These are phyloP conservation scores for Paraphoma sp. DNA, from an alignment of 2,329 filamentous ascomycete species.

Conservation along the genomic window DNA sequence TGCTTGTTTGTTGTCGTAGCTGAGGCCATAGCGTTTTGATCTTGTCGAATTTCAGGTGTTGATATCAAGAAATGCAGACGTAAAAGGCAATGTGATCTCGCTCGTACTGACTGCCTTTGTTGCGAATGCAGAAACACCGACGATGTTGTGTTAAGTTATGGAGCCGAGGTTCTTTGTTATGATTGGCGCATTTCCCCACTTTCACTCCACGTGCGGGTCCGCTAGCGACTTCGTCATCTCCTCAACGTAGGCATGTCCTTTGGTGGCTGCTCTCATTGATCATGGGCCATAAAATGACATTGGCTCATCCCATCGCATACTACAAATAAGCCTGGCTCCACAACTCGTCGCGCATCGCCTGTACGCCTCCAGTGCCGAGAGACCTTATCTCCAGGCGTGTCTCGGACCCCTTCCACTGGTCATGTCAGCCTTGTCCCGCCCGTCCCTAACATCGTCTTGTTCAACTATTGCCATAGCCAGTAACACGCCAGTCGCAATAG, in stretches of 20 bases:
- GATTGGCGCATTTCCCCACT: slow-evolving; percentile 7
- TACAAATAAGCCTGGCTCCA: too few species aligned
- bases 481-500: slow-evolving; percentile 37
- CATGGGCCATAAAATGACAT: too few species aligned
- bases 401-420: too few species aligned
- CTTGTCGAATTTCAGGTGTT: not conserved
- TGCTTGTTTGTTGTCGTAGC: slow-evolving; percentile 24
- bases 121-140: not conserved
- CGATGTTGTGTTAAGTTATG: not conserved
- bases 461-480: slow-evolving; percentile 22
- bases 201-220: slow-evolving; percentile 8
- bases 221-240: not conserved
- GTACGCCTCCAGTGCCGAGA: too few species aligned
- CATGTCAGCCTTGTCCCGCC: not conserved
- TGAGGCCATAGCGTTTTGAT: slow-evolving; percentile 15
- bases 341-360: too few species aligned
- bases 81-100: not conserved
- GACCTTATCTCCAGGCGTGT: too few species aligned
- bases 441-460: not conserved
- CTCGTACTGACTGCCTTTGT: not conserved
- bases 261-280: too few species aligned
- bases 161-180: slow-evolving; percentile 4
- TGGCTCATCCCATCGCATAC: too few species aligned
- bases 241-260: not conserved
- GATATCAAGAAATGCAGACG: not conserved